Conservation (phyloP, 805 yeast genomes). For the Kodamaea kaohsiungensis region DNA sequence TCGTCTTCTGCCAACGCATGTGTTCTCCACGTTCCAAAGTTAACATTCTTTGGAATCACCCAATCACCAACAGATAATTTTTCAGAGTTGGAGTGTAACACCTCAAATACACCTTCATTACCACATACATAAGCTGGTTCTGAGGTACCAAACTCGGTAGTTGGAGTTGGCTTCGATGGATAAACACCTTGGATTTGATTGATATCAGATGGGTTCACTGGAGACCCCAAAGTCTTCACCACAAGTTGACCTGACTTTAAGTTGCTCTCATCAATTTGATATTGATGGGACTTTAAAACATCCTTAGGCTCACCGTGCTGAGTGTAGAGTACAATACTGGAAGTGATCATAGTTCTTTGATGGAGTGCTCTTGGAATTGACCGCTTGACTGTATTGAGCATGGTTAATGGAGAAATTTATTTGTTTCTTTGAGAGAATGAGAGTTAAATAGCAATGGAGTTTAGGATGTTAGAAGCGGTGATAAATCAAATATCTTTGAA, state of each 20-base stretch:
- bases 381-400: slow-evolving; percentile 2
- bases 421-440: neutral
- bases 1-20: slow-evolving; percentile 58
- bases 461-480: neutral
- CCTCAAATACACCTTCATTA: slow-evolving; percentile 89
- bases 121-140: slow-evolving; percentile 85
- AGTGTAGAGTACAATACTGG: slow-evolving; percentile 68
- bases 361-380: slow-evolving; percentile 1
- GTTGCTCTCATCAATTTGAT: slow-evolving; percentile 48
- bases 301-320: slow-evolving; percentile 68
- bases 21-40: slow-evolving; percentile 94
- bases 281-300: slow-evolving; percentile 52
- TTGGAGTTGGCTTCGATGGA: slow-evolving; percentile 50
- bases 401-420: neutral
- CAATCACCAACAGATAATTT: slow-evolving; percentile 72
- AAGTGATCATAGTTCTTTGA: slow-evolving; percentile 41
- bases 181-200: slow-evolving; percentile 49
- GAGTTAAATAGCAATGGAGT: neutral
- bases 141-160: slow-evolving; percentile 53
- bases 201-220: slow-evolving; percentile 47
- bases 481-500: too few species aligned
- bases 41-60: slow-evolving; percentile 76
- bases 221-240: slow-evolving; percentile 41
- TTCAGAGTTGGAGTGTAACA: slow-evolving; percentile 65
- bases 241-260: slow-evolving; percentile 36